These are phyloP conservation scores for Gryganskiella cystojenkinii DNA, from an alignment of 192 early-diverging fungal species.

Conservation along the genomic window DNA sequence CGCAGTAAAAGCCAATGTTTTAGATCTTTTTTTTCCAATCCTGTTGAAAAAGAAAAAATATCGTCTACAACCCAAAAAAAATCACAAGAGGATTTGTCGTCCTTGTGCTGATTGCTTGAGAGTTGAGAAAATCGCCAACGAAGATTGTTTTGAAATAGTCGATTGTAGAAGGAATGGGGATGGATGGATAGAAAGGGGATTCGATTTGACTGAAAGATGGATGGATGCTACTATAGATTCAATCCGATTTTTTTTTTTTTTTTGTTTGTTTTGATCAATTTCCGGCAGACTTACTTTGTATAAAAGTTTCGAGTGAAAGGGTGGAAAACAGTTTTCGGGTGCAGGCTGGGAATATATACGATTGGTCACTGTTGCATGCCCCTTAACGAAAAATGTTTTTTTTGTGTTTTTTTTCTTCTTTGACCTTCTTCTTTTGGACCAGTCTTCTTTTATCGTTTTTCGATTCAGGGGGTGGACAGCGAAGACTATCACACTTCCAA, in stretches of 20 bases:
- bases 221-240: too few relatives aligned
- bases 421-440: not conserved
- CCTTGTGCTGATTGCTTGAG: too few relatives aligned
- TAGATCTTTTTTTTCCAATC: not conserved
- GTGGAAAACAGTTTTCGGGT: constrained; percentile 7
- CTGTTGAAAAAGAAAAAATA: not conserved
- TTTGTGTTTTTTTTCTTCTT: too few relatives aligned
- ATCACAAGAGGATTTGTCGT: too few relatives aligned
- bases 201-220: not conserved
- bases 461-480: not conserved
- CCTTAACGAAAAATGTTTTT: too few relatives aligned
- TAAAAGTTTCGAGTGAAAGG: constrained; percentile 15
- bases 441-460: not conserved
- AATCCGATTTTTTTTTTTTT: not conserved
- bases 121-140: too few relatives aligned
- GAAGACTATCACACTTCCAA: not conserved
- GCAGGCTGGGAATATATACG: not conserved
- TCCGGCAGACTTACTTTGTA: constrained; percentile 8
- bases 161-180: too few relatives aligned
- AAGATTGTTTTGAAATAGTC: too few relatives aligned
- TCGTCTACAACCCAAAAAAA: too few relatives aligned
- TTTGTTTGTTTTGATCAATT: not conserved
- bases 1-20: too few relatives aligned
- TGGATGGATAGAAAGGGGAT: constrained; percentile 1
- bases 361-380: too few relatives aligned